A percentile compares a stretch with the other conserved stretches of the same genome.
phyloP scores from a whole-genome alignment of 352 stramenopile genomes.

The Globisporangium nodosum region DNA sequence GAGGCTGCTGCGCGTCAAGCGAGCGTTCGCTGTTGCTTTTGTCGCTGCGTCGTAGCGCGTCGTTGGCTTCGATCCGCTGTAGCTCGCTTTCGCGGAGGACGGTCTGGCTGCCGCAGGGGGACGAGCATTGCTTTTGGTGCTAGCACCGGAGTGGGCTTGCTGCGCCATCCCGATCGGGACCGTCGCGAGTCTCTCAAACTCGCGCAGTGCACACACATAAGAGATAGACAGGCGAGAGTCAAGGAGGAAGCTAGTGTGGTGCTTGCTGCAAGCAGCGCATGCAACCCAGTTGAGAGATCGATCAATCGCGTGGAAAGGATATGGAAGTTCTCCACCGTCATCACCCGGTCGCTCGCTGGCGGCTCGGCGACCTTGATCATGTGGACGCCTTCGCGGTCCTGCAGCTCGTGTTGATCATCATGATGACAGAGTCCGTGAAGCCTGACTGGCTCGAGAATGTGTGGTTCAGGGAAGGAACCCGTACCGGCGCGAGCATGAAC shows the following conservation, averaged over 20 bases:
- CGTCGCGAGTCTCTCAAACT: constrained; percentile 67
- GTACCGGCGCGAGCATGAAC: constrained; percentile 44
- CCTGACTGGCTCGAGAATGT: not conserved
- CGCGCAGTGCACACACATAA: constrained; percentile 33
- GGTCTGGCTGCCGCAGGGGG: not conserved
- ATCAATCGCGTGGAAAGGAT: constrained; percentile 28
- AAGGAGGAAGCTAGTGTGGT: constrained; percentile 22
- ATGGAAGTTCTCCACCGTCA: constrained; percentile 74
- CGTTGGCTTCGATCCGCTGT: not conserved
- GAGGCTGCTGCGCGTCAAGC: constrained; percentile 1
- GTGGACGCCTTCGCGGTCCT: constrained; percentile 67
- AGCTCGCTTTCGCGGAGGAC: constrained; percentile 4
- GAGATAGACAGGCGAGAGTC: constrained; percentile 15
- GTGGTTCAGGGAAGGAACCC: not conserved
- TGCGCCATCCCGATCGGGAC: constrained; percentile 33
- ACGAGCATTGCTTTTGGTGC: not conserved
- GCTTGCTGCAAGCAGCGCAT: not conserved
- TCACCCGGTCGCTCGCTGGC: constrained; percentile 30
- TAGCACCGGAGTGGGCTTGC: not conserved
- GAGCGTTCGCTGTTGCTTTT: not conserved
- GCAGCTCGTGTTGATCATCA: not conserved
- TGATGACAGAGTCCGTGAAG: not conserved
- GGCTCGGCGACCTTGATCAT: constrained; percentile 58
- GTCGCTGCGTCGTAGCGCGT: not conserved
- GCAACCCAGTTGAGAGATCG: not conserved